A percentile compares a stretch with the other conserved stretches of the same genome.
Evolutionary conservation across 768 basidiomycete species (phyloP).

Genomic region (Krasilnikovozyma curviuscula): DNA sequence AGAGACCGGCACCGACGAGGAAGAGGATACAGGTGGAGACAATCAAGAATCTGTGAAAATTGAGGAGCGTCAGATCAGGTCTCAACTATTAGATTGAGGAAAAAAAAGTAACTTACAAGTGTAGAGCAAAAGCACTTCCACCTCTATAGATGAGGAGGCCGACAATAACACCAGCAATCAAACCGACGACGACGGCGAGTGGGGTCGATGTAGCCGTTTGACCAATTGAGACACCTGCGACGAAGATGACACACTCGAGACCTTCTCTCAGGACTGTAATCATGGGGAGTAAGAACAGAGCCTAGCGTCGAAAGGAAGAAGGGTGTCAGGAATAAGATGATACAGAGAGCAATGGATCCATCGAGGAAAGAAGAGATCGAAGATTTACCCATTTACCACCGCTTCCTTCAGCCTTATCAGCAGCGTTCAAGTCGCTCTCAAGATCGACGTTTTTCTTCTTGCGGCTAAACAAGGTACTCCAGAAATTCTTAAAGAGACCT

Average conservation of each 20-base stretch:
- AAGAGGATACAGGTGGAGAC: slow-evolving; percentile 79
- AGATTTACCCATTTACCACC: too few relatives aligned
- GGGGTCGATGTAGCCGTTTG: slow-evolving; percentile 69
- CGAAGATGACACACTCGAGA: slow-evolving; percentile 80
- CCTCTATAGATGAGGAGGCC: slow-evolving; percentile 49
- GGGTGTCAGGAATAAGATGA: too few relatives aligned
- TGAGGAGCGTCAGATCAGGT: too few relatives aligned
- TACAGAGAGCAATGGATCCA: too few relatives aligned
- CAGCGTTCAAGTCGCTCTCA: too few relatives aligned
- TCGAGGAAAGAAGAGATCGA: too few relatives aligned
- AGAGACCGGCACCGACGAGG: slow-evolving; percentile 84
- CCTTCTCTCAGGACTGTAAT: slow-evolving; percentile 89
- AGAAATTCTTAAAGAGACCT: too few relatives aligned
- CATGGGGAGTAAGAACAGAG: slow-evolving; percentile 70
- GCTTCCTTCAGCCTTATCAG: too few relatives aligned
- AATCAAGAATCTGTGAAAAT: slow-evolving; percentile 73
- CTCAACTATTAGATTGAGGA: too few relatives aligned
- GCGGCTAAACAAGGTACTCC: too few relatives aligned
- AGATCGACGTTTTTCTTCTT: slow-evolving; percentile 13
- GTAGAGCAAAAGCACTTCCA: slow-evolving; percentile 42
- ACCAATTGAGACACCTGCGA: slow-evolving; percentile 77
- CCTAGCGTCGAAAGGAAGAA: too few relatives aligned
- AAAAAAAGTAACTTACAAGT: too few relatives aligned
- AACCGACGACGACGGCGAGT: slow-evolving; percentile 67
- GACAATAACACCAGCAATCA: slow-evolving; percentile 47